Evolutionary conservation across 345 rosid species (phyloP).

Genomic region (Arabis hirsuta): DNA sequence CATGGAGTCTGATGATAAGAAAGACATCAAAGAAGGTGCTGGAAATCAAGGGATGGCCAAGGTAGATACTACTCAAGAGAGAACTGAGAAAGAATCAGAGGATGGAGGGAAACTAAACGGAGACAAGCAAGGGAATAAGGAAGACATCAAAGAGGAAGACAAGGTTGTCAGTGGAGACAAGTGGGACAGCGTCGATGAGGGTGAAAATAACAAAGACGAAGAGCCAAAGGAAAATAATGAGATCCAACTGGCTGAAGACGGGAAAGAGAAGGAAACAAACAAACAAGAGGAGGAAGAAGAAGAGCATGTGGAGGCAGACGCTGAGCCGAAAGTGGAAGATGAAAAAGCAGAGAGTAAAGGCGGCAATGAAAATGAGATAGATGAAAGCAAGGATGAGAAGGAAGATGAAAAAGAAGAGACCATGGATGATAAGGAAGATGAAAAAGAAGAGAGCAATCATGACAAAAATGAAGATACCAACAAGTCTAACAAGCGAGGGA

Average conservation of each 20-base stretch:
- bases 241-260: slow-evolving; percentile 30
- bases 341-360: slow-evolving; percentile 31
- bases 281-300: slow-evolving; percentile 38
- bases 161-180: slow-evolving; percentile 35
- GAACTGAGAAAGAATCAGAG: slow-evolving; percentile 27
- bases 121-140: slow-evolving; percentile 29
- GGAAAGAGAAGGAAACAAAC: slow-evolving; percentile 31
- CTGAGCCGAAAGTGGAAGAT: slow-evolving; percentile 30
- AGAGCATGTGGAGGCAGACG: slow-evolving; percentile 21
- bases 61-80: slow-evolving; percentile 18
- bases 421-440: slow-evolving; percentile 24
- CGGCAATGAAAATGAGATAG: slow-evolving; percentile 33
- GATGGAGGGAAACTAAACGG: slow-evolving; percentile 42
- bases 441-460: slow-evolving; percentile 35
- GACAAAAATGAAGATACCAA: slow-evolving; percentile 44
- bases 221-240: slow-evolving; percentile 31
- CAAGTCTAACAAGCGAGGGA: slow-evolving; percentile 51
- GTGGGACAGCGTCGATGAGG: slow-evolving; percentile 46
- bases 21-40: background rate
- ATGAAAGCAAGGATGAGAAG: slow-evolving; percentile 31
- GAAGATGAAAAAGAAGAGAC: slow-evolving; percentile 38
- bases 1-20: slow-evolving; percentile 21
- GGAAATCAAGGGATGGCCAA: slow-evolving; percentile 32
- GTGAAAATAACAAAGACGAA: slow-evolving; percentile 41
- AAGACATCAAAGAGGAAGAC: slow-evolving; percentile 44